Percentiles rank a stretch among this genome's conserved stretches.
phyloP scores from a whole-genome alignment of 441 rosid genomes.

The Bruguiera hainesii region DNA sequence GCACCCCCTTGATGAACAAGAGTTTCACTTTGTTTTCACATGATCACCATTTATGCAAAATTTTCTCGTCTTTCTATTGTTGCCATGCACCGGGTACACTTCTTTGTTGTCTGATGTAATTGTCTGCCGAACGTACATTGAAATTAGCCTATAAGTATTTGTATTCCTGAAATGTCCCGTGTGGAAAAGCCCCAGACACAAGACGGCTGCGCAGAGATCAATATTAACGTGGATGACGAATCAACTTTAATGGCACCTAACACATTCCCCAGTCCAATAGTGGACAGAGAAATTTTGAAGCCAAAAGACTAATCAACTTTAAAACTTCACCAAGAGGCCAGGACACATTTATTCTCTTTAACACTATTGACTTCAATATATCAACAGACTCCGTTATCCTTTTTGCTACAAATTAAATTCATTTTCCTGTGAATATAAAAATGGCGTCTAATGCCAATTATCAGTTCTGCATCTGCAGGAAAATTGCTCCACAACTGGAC shows the following conservation, averaged over 20 bases:
- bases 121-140: neutral
- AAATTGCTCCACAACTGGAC: constrained; percentile 1
- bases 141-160: neutral
- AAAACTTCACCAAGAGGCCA: neutral
- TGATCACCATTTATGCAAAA: no score
- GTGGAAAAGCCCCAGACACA: neutral
- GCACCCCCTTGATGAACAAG: no score
- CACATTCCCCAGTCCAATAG: neutral
- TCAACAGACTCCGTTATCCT: neutral
- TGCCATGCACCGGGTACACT: neutral
- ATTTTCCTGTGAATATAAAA: neutral
- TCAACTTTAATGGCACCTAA: neutral
- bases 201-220: neutral
- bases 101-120: neutral
- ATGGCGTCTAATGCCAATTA: neutral
- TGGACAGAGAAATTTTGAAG: neutral
- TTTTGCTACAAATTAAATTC: constrained; percentile 8
- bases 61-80: no score
- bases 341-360: neutral
- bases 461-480: constrained; percentile 7
- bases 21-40: no score
- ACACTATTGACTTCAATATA: neutral
- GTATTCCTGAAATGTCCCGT: neutral
- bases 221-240: neutral
- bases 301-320: neutral